Evolutionary conservation across 2,329 filamentous ascomycete genomes (phyloP).

Genomic region (Bipolaris bicolor): DNA sequence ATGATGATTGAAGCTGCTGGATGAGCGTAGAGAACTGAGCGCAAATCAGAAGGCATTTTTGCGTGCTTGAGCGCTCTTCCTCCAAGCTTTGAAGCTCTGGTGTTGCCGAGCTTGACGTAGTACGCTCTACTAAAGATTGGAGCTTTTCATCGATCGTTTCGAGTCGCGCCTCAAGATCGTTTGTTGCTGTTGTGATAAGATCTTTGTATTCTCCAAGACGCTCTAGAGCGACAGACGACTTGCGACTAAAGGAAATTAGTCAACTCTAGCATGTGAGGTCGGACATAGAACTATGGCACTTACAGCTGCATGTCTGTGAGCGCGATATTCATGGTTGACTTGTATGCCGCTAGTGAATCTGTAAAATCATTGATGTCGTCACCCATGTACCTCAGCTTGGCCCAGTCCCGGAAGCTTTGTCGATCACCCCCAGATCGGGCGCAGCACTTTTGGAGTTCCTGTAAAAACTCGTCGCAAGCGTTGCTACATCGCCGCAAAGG

Average conservation of each 20-base stretch:
- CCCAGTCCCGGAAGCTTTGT: constrained; percentile 57
- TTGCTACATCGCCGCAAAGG: too few relatives aligned
- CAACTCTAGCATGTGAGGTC: not conserved
- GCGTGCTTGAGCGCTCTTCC: not conserved
- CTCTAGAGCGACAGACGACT: constrained; percentile 15
- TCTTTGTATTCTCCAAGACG: constrained; percentile 18
- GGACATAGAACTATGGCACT: constrained; percentile 22
- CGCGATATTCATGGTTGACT: constrained; percentile 42
- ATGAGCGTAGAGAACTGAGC: not conserved
- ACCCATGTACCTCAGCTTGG: constrained; percentile 54
- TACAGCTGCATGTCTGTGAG: constrained; percentile 52
- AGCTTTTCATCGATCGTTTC: constrained; percentile 22
- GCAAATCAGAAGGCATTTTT: not conserved
- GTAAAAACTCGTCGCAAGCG: too few relatives aligned
- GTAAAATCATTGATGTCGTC: constrained; percentile 53
- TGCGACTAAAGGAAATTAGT: constrained; percentile 16
- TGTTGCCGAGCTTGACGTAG: not conserved
- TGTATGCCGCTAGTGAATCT: constrained; percentile 51
- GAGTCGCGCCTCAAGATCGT: constrained; percentile 21
- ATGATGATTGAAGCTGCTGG: not conserved
- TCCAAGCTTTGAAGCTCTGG: not conserved
- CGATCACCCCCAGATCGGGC: too few relatives aligned
- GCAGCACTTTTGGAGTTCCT: too few relatives aligned
- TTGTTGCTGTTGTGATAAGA: constrained; percentile 18
- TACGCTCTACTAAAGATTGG: constrained; percentile 6